A percentile compares a stretch with the other conserved stretches of the same genome.
Evolutionary conservation across 2,329 filamentous ascomycete species (phyloP).

Genomic region (Colletotrichum sidae): DNA sequence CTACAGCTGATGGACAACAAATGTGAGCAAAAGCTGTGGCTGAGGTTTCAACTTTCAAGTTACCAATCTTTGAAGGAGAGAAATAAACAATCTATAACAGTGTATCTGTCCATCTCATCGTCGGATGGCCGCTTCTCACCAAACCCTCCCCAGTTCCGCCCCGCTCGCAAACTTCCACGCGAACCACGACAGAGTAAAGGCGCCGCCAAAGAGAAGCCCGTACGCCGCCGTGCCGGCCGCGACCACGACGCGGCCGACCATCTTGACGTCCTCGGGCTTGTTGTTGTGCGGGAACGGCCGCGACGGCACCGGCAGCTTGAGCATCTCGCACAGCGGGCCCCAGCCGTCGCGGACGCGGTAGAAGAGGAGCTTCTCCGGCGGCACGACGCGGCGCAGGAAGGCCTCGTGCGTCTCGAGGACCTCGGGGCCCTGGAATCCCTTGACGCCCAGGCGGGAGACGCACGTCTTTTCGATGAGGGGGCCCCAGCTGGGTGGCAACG

Average conservation of each 20-base stretch:
- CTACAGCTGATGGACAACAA: no score
- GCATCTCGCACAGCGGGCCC: slow-evolving; percentile 47
- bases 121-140: not conserved
- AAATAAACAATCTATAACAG: no score
- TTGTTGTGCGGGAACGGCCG: slow-evolving; percentile 45
- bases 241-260: slow-evolving; percentile 3
- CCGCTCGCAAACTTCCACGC: not conserved
- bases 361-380: slow-evolving; percentile 42
- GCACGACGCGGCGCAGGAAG: slow-evolving; percentile 37
- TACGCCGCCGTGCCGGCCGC: not conserved
- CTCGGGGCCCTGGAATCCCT: slow-evolving; percentile 9
- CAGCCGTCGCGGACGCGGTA: slow-evolving; percentile 46
- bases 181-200: not conserved
- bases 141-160: not conserved
- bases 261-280: slow-evolving; percentile 38
- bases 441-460: slow-evolving; percentile 9
- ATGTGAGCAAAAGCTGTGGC: no score
- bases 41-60: no score
- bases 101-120: no score
- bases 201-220: slow-evolving; percentile 9
- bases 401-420: slow-evolving; percentile 39
- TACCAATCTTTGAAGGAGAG: no score
- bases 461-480: slow-evolving; percentile 19
- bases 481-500: not conserved
- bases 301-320: slow-evolving; percentile 45